These are phyloP conservation scores for Chalaropsis thielavioides DNA, from an alignment of 2,329 filamentous ascomycete species.

Conservation along the genomic window DNA sequence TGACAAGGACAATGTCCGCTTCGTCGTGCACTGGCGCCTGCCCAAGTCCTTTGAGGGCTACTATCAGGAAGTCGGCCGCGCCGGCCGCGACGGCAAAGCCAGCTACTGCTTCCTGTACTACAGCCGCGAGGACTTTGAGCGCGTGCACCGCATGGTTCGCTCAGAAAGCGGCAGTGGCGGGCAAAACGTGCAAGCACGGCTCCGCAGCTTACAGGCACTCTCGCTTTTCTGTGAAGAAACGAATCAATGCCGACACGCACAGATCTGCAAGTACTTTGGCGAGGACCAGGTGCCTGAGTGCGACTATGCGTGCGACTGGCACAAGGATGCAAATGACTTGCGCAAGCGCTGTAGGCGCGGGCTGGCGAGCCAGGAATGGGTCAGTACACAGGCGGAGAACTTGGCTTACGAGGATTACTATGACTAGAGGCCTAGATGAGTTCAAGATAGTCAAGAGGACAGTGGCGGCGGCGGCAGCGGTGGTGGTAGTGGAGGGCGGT, in stretches of 20 bases:
- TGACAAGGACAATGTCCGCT: constrained; percentile 86
- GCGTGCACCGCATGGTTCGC: constrained; percentile 45
- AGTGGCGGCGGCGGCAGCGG: not conserved
- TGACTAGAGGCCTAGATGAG: constrained; percentile 23
- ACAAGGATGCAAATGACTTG: constrained; percentile 50
- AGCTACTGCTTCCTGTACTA: constrained; percentile 84
- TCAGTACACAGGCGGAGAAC: constrained; percentile 47
- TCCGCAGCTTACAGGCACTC: constrained; percentile 52
- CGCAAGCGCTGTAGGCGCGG: constrained; percentile 41
- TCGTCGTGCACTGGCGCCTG: constrained; percentile 87
- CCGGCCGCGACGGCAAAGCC: constrained; percentile 78
- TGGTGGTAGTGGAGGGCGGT: no score
- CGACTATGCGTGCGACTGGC: constrained; percentile 64
- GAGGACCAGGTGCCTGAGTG: constrained; percentile 46
- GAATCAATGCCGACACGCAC: constrained; percentile 55
- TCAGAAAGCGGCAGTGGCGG: constrained; percentile 5
- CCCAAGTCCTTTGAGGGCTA: constrained; percentile 92
- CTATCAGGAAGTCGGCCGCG: constrained; percentile 88
- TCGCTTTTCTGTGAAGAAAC: constrained; percentile 72
- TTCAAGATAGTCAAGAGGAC: not conserved
- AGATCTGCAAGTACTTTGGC: constrained; percentile 66
- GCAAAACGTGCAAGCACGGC: constrained; percentile 30
- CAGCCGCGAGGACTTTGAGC: constrained; percentile 70
- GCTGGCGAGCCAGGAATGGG: constrained; percentile 46
- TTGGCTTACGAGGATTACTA: constrained; percentile 42